Conservation (phyloP, 225 moss, liverwort and hornwort species). For the Marchantia polymorpha region DNA sequence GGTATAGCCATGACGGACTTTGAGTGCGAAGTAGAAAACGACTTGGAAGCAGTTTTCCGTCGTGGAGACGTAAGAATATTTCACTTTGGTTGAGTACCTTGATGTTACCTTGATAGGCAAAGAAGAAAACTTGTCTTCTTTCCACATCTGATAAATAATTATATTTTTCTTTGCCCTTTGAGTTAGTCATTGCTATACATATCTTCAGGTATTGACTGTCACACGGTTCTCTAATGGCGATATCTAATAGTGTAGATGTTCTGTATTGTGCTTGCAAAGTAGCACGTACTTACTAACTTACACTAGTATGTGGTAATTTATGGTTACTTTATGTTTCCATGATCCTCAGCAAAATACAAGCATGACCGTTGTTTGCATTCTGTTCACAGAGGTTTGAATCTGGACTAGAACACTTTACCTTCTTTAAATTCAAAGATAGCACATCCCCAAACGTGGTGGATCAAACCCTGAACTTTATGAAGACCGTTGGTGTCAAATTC, state of each 20-base stretch:
- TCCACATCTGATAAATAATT: neutral
- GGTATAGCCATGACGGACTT: slow-evolving; percentile 64
- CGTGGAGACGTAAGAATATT: slow-evolving; percentile 72
- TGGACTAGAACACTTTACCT: slow-evolving; percentile 79
- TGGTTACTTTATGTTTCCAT: too few species aligned
- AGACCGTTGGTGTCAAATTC: slow-evolving; percentile 53
- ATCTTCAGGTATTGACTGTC: too few species aligned
- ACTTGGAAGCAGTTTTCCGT: slow-evolving; percentile 77
- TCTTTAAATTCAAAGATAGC: slow-evolving; percentile 69
- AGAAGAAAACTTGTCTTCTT: too few species aligned
- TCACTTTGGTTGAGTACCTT: neutral
- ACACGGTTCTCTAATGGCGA: too few species aligned
- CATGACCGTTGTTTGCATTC: neutral
- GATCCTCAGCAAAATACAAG: neutral
- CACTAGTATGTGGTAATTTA: too few species aligned
- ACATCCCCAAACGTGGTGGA: slow-evolving; percentile 56
- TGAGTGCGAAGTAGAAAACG: slow-evolving; percentile 82
- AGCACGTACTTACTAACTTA: too few species aligned
- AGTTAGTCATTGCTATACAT: too few species aligned
- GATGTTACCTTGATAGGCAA: slow-evolving; percentile 1
- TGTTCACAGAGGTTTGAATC: slow-evolving; percentile 67
- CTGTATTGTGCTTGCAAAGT: too few species aligned
- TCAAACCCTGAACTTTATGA: slow-evolving; percentile 58
- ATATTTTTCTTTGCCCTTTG: neutral
- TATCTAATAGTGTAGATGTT: too few species aligned